A percentile compares a stretch with the other conserved stretches of the same genome.
Evolutionary conservation across 305 asterid genomes (phyloP).

Genomic region (Fraxinus dipetala): DNA sequence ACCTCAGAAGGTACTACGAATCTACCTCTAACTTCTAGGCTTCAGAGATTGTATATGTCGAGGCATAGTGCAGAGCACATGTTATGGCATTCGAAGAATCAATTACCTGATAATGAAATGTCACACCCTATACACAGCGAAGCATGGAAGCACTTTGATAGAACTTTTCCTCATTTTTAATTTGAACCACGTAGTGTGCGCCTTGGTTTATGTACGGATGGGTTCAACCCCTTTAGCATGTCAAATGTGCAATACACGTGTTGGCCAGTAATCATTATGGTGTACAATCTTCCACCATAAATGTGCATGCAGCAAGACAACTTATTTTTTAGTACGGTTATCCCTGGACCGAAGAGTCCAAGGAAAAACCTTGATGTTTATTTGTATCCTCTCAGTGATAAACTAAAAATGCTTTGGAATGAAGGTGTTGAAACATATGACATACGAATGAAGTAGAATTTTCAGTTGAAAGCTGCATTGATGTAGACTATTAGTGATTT

Average conservation of each 20-base stretch:
- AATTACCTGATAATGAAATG: not conserved
- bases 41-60: not conserved
- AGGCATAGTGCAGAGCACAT: not conserved
- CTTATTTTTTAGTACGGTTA: not conserved
- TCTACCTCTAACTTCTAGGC: not conserved
- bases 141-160: not conserved
- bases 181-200: not conserved
- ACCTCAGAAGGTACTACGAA: not conserved
- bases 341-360: not conserved
- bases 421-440: no score
- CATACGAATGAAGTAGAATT: not conserved
- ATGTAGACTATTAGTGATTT: no score
- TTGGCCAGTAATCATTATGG: not conserved
- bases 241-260: not conserved
- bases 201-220: not conserved
- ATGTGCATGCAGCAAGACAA: not conserved
- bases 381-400: not conserved
- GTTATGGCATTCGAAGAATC: not conserved
- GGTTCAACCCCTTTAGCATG: not conserved
- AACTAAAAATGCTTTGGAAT: no score
- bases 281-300: not conserved
- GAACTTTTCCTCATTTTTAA: not conserved
- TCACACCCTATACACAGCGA: not conserved
- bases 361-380: not conserved
- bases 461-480: not conserved